phyloP scores from a whole-genome alignment of 441 rosid species.

The Syzygium malaccense region DNA sequence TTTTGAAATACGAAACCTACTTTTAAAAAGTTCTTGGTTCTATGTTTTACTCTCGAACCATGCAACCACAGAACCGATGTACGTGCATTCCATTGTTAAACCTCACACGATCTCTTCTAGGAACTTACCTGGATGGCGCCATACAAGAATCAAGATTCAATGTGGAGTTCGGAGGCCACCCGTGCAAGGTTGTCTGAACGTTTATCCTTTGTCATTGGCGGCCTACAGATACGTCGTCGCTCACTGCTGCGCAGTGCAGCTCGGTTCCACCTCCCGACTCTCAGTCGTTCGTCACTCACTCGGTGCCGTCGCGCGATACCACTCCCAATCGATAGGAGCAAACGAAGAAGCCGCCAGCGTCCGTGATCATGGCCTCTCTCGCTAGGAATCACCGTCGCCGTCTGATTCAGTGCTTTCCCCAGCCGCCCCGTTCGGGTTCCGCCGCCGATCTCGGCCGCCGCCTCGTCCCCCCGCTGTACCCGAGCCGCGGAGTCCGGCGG shows the following conservation, averaged over 20 bases:
- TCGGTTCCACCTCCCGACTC: not conserved
- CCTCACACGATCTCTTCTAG: too few relatives aligned
- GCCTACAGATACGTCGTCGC: not conserved
- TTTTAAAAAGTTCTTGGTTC: too few relatives aligned
- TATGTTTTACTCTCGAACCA: too few relatives aligned
- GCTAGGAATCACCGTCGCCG: slow-evolving; percentile 23
- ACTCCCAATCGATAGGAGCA: not conserved
- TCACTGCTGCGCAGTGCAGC: not conserved
- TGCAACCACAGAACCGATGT: too few relatives aligned
- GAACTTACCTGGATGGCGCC: too few relatives aligned
- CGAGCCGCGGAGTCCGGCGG: not conserved
- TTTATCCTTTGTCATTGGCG: too few relatives aligned
- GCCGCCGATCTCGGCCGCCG: not conserved
- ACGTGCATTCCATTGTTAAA: too few relatives aligned
- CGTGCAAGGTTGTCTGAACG: too few relatives aligned
- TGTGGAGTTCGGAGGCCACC: too few relatives aligned
- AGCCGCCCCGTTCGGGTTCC: not conserved
- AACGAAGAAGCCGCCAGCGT: not conserved
- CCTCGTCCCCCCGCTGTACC: not conserved
- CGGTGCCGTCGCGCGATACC: not conserved
- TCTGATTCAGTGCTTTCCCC: not conserved
- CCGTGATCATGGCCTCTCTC: slow-evolving; percentile 23
- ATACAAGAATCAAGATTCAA: too few relatives aligned
- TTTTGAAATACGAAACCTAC: too few relatives aligned
- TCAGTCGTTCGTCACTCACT: not conserved